Evolutionary conservation across 305 asterid genomes (phyloP).

Genomic region (Rubia balearica): DNA sequence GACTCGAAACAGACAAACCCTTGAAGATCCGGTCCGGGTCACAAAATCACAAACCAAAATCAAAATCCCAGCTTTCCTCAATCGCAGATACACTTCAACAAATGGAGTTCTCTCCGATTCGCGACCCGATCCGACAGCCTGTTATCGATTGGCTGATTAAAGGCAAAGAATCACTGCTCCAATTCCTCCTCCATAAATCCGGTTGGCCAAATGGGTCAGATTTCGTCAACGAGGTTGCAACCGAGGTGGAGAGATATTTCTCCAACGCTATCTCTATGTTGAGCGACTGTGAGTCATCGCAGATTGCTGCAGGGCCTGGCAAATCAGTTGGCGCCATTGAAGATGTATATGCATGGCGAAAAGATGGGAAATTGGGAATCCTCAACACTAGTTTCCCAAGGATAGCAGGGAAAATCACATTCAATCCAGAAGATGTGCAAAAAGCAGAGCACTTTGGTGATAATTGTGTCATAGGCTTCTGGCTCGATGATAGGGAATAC

Average conservation of each 20-base stretch:
- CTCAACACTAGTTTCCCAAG: conserved; percentile 7
- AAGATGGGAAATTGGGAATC: conserved; percentile 66
- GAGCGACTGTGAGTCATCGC: conserved; percentile 20
- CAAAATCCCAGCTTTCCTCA: neutral
- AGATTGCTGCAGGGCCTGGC: conserved; percentile 25
- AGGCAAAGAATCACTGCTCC: conserved; percentile 49
- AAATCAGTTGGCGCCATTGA: conserved; percentile 18
- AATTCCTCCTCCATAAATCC: conserved; percentile 27
- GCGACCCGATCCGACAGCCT: neutral
- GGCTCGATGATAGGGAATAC: too few relatives aligned
- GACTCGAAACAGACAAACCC: conserved; percentile 34
- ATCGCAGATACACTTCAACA: neutral
- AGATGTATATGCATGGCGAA: conserved; percentile 67
- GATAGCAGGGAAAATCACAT: too few relatives aligned
- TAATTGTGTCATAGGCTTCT: too few relatives aligned
- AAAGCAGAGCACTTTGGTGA: too few relatives aligned
- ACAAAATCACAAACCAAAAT: neutral
- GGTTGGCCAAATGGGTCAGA: conserved; percentile 19
- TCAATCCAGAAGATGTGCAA: too few relatives aligned
- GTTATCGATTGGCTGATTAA: conserved; percentile 24
- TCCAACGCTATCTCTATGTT: conserved; percentile 28
- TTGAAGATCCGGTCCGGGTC: too few relatives aligned
- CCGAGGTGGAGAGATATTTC: conserved; percentile 44
- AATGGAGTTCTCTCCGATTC: neutral
- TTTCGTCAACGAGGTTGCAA: conserved; percentile 26